Evolutionary conservation across 2,329 filamentous ascomycete genomes (phyloP), one percentile per base, ranked within the genome.

Genomic region (Fusarium protoensiforme): DNA sequence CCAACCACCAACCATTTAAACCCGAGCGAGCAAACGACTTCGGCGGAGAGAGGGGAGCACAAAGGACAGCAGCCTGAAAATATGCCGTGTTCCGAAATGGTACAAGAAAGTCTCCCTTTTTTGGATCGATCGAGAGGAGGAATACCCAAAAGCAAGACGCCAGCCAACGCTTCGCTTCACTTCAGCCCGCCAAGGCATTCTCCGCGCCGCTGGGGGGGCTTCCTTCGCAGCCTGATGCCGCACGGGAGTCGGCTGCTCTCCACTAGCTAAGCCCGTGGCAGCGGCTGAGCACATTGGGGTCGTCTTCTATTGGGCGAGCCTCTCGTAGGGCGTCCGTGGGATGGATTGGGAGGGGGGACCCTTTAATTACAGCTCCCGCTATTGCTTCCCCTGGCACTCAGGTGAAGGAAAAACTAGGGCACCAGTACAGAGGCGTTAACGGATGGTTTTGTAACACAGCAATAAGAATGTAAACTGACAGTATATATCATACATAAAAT

Each of bases 281-380:
- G 61, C 61, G 51, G 61, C 61, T 64, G 61, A 64, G 51, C 43
- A 51, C 35, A 36, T 56, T 56, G 39, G 53, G 6, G 31, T 18
- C 20, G 29, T 35, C 36, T 59, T 14, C 27, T 58, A 74, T 74
- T 74, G 72, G 72, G 14, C 31, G 36, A n/a, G 39, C 33, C 10
- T n/a, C 68, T 64, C 51, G 66, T 73, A 74, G 65, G 72, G 69
- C 72, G 65, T 64, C 54, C 64, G 39, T 36, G 43, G 36, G 56
- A 41, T 39, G 56, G 56, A 64, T 56, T 58, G 53, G 27, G 22
- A 41, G 61, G 48, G 41, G 57, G 65, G 64, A 67, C 71, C 71
- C 71, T 74, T 74, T 69, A 74, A 74, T 74, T 69, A 74, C 71
- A 72, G 70, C 70, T 63, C 68, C 68, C 59, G 46, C 60, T 64